Conservation (phyloP, 164 flowering plant species). For the Umbellularia californica region DNA sequence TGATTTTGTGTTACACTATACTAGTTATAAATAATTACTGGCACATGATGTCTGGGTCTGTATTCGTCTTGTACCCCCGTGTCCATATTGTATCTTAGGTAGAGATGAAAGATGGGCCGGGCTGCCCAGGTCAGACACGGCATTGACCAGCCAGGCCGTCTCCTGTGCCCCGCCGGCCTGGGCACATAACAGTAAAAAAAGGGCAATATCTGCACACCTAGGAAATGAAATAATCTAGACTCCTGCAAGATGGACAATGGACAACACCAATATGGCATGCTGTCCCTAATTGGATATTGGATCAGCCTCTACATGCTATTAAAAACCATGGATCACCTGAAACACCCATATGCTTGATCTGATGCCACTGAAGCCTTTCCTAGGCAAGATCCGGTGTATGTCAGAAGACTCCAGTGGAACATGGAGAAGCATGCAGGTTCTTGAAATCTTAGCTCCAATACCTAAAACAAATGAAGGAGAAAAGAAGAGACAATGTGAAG, state of each 20-base stretch:
- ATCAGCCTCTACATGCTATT: not conserved
- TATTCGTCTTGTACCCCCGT: no score
- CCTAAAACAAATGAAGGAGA: constrained; percentile 24
- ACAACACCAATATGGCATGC: no score
- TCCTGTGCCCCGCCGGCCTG: no score
- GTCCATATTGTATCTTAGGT: no score
- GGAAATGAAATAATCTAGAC: constrained; percentile 3
- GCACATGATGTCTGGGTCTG: no score
- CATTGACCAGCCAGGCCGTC: no score
- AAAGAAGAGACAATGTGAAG: not conserved
- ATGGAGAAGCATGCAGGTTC: constrained; percentile 56
- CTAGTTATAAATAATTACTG: no score
- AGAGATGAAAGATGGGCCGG: no score
- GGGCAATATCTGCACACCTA: not conserved
- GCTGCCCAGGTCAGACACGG: no score
- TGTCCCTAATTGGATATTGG: not conserved
- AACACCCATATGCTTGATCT: constrained; percentile 76
- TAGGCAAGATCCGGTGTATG: constrained; percentile 33
- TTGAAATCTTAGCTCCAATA: constrained; percentile 72
- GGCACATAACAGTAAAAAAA: no score
- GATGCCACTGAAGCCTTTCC: constrained; percentile 62
- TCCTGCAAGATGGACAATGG: not conserved
- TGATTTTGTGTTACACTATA: no score
- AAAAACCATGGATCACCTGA: constrained; percentile 47
- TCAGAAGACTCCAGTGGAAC: constrained; percentile 54